Conservation (phyloP, 2,329 filamentous ascomycete genomes). For the Diaporthe batatas region DNA sequence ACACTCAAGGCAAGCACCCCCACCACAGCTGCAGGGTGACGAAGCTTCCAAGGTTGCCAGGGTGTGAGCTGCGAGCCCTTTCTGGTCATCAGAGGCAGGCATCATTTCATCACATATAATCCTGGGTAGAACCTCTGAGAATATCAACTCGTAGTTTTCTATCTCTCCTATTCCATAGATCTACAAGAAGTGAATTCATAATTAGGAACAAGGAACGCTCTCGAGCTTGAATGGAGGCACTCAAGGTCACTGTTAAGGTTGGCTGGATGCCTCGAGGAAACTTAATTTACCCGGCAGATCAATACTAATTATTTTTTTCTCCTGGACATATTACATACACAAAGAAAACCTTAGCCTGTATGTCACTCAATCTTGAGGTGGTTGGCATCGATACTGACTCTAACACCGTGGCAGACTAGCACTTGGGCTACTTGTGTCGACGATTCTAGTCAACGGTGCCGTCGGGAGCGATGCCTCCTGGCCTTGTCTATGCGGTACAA, state of each 20-base stretch:
- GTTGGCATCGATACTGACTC: neutral
- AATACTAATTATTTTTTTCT: no score
- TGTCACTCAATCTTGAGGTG: neutral
- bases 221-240: neutral
- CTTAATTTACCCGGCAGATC: neutral
- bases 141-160: neutral
- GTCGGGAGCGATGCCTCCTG: no score
- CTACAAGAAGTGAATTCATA: neutral
- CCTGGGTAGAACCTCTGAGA: neutral
- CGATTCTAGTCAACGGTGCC: no score
- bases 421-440: no score
- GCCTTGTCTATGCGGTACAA: no score
- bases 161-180: neutral
- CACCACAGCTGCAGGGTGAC: constrained; percentile 6
- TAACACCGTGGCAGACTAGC: no score
- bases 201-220: neutral
- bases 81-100: no score
- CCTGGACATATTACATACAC: neutral
- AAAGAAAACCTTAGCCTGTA: neutral
- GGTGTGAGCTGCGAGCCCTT: no score
- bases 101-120: no score
- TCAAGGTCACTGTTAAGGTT: neutral
- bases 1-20: neutral
- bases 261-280: no score
- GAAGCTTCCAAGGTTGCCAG: no score